phyloP scores from a whole-genome alignment of 306 rosid genomes.

The Cucurbita ficifolia region DNA sequence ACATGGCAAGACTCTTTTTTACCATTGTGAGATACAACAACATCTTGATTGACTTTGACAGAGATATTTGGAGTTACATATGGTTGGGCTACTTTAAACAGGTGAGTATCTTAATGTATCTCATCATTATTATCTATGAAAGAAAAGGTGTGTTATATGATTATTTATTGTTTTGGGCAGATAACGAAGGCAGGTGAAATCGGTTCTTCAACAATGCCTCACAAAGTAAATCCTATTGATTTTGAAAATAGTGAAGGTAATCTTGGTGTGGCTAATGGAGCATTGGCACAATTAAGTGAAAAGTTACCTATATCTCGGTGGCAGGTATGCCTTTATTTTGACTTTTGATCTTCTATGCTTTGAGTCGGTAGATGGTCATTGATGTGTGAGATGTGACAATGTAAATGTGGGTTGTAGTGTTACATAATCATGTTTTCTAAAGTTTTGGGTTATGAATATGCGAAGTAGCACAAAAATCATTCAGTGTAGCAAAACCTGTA shows the following conservation, averaged over 20 bases:
- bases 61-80: slow-evolving; percentile 82
- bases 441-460: neutral
- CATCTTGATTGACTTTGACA: slow-evolving; percentile 60
- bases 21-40: slow-evolving; percentile 54
- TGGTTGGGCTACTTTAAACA: slow-evolving; percentile 86
- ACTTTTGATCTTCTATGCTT: neutral
- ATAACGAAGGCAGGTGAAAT: slow-evolving; percentile 19
- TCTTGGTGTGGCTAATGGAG: slow-evolving; percentile 69
- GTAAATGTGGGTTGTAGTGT: neutral
- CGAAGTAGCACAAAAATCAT: neutral
- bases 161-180: slow-evolving; percentile 1
- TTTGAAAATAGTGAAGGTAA: slow-evolving; percentile 94
- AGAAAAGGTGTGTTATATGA: neutral
- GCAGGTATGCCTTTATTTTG: slow-evolving; percentile 39
- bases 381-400: neutral
- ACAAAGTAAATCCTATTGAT: slow-evolving; percentile 93
- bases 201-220: slow-evolving; percentile 67
- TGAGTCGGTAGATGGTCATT: neutral
- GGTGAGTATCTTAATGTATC: slow-evolving; percentile 23
- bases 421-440: neutral
- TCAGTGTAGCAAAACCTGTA: neutral
- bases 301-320: slow-evolving; percentile 82
- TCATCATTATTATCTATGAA: neutral
- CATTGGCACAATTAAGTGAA: slow-evolving; percentile 55
- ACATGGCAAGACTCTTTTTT: slow-evolving; percentile 74